Conservation (phyloP, 805 yeast genomes). For the Saccharomycopsis sp. region DNA sequence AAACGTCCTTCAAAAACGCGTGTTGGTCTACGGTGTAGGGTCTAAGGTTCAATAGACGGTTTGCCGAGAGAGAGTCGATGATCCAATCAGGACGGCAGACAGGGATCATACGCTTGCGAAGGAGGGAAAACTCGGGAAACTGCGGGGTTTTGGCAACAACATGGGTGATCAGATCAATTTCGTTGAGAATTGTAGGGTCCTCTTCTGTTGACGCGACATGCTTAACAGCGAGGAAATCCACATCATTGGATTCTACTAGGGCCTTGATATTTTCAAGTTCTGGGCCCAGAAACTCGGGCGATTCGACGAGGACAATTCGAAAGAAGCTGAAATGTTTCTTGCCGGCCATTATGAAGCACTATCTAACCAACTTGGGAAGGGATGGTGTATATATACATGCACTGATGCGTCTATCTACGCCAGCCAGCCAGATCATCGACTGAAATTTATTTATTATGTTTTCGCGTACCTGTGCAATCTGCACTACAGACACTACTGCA, state of each 20-base stretch:
- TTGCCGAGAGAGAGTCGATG: conserved; percentile 36
- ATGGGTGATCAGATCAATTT: conserved; percentile 31
- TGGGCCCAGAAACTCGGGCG: conserved; percentile 18
- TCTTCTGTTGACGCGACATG: conserved; percentile 23
- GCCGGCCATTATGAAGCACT: background rate
- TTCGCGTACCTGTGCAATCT: too few species aligned
- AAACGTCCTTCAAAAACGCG: conserved; percentile 54
- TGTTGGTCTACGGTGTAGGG: conserved; percentile 68
- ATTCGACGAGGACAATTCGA: conserved; percentile 23
- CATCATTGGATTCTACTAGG: conserved; percentile 26
- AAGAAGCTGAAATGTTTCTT: conserved; percentile 23
- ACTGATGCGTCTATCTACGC: too few species aligned
- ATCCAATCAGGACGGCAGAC: conserved; percentile 62
- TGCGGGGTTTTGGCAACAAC: conserved; percentile 46
- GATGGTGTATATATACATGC: too few species aligned
- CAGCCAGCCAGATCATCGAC: too few species aligned
- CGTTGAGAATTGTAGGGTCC: conserved; percentile 22
- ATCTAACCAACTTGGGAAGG: too few species aligned
- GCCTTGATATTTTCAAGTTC: conserved; percentile 21
- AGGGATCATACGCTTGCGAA: conserved; percentile 53
- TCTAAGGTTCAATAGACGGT: conserved; percentile 43
- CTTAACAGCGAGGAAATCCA: conserved; percentile 24
- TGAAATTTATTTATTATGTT: too few species aligned
- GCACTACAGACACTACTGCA: too few species aligned
- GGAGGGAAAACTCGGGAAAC: conserved; percentile 44